These are phyloP conservation scores for Epipyxis sp. DNA, from an alignment of 108 stramenopile genomes.

Conservation along the genomic window DNA sequence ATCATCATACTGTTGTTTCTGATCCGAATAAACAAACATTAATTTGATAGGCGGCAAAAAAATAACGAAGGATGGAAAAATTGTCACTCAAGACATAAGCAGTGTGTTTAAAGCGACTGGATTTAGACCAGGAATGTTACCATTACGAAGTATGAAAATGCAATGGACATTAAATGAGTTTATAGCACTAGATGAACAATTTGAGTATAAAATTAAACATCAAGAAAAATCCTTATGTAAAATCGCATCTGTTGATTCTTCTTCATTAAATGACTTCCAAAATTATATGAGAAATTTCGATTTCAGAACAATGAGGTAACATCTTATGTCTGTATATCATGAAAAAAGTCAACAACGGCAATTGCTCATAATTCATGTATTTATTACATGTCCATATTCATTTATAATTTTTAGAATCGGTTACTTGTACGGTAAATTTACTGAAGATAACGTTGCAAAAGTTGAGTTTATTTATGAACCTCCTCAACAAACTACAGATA, in stretches of 20 bases:
- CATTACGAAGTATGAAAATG: constrained; percentile 91
- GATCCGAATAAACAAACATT: too few relatives aligned
- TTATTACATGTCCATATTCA: neutral
- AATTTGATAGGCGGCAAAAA: too few relatives aligned
- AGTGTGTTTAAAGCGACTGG: constrained; percentile 29
- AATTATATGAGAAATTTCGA: constrained; percentile 71
- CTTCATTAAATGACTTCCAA: constrained; percentile 42
- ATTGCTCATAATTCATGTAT: too few relatives aligned
- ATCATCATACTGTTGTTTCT: too few relatives aligned
- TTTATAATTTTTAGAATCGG: constrained; percentile 58
- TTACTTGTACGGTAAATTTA: constrained; percentile 80
- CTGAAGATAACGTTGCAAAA: constrained; percentile 39
- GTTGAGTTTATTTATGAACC: constrained; percentile 96
- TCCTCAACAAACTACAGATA: constrained; percentile 74
- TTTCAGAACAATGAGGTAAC: constrained; percentile 54
- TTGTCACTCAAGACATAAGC: neutral
- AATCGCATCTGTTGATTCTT: constrained; percentile 63
- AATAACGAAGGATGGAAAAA: constrained; percentile 15
- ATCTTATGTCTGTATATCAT: too few relatives aligned
- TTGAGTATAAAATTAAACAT: constrained; percentile 76
- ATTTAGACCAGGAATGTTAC: constrained; percentile 87
- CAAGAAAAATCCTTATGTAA: constrained; percentile 70
- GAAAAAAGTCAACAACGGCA: too few relatives aligned
- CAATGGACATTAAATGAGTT: constrained; percentile 93
- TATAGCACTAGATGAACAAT: constrained; percentile 81